Conservation (phyloP, 129 eudicot species). For the Flaveria sonorensis region DNA sequence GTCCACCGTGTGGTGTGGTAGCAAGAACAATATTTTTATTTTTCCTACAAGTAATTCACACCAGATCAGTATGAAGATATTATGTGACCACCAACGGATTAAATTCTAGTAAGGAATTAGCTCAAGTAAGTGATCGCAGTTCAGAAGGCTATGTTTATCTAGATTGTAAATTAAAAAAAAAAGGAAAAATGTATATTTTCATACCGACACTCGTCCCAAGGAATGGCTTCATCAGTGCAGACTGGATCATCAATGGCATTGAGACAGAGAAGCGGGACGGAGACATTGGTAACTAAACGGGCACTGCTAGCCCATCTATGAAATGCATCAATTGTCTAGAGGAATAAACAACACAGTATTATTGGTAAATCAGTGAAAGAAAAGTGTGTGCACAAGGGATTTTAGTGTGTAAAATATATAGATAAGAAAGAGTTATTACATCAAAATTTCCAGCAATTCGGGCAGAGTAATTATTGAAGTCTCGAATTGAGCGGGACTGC, state of each 20-base stretch:
- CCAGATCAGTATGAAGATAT: constrained; percentile 20
- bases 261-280: constrained; percentile 91
- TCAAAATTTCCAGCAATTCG: constrained; percentile 72
- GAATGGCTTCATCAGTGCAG: constrained; percentile 90
- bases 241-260: constrained; percentile 92
- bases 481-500: constrained; percentile 78
- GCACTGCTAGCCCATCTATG: constrained; percentile 81
- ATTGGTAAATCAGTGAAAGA: constrained; percentile 11
- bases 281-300: constrained; percentile 54
- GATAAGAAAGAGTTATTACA: constrained; percentile 39
- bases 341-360: constrained; percentile 11
- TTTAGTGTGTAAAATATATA: not conserved
- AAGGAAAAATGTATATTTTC: not conserved
- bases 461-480: constrained; percentile 73
- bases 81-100: not conserved
- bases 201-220: constrained; percentile 93
- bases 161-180: not conserved
- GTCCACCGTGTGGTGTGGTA: constrained; percentile 95
- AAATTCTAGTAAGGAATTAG: not conserved
- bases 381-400: not conserved
- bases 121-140: not conserved
- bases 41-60: constrained; percentile 38
- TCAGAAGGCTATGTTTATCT: not conserved
- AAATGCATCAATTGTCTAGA: constrained; percentile 83
- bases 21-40: constrained; percentile 85